Conservation (phyloP, 2,329 filamentous ascomycete genomes). For the Penicillium olsonii region DNA sequence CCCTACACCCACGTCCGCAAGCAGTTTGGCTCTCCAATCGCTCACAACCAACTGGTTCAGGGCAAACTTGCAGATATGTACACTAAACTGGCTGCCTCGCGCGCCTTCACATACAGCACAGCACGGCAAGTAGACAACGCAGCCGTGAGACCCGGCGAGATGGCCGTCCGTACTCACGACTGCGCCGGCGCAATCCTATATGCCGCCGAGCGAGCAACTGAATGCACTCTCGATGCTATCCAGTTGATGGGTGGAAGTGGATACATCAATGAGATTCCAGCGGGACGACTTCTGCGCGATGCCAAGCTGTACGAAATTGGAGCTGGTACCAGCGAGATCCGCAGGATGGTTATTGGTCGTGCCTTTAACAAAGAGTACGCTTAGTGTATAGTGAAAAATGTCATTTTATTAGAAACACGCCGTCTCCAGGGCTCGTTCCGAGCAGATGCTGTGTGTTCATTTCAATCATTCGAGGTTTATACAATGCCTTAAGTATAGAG, state of each 20-base stretch:
- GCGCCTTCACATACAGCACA: constrained; percentile 85
- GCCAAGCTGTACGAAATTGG: constrained; percentile 93
- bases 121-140: constrained; percentile 78
- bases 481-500: not conserved
- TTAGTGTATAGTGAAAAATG: constrained; percentile 14
- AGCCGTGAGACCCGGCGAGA: constrained; percentile 41
- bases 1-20: constrained; percentile 87
- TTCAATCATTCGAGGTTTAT: constrained; percentile 15
- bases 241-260: constrained; percentile 94
- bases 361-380: constrained; percentile 86
- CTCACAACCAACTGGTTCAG: constrained; percentile 89
- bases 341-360: constrained; percentile 90
- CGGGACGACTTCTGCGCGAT: constrained; percentile 77
- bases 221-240: constrained; percentile 82
- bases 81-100: constrained; percentile 80
- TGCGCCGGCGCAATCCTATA: constrained; percentile 94
- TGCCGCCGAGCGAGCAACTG: constrained; percentile 81
- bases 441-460: constrained; percentile 14
- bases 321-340: constrained; percentile 90
- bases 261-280: constrained; percentile 93
- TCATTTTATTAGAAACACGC: not conserved
- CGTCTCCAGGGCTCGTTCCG: not conserved
- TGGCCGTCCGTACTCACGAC: constrained; percentile 76
- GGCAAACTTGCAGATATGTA: constrained; percentile 97
- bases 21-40: constrained; percentile 85